Evolutionary conservation across 179 eudicot species (phyloP).

Genomic region (Sideroxylon spinosum): DNA sequence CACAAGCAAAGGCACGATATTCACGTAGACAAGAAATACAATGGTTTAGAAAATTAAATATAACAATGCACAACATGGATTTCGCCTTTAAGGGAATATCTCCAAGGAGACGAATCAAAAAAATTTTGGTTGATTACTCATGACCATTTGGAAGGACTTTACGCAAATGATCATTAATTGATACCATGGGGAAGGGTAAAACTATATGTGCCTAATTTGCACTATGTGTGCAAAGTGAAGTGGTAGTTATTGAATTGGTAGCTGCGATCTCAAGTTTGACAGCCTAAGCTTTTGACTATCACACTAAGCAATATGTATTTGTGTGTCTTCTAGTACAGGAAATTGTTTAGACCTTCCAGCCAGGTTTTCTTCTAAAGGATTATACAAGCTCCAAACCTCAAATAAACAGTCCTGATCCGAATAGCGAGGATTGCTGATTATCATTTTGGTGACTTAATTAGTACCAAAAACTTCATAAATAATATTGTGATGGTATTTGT

Average conservation of each 20-base stretch:
- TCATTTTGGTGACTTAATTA: too few species aligned
- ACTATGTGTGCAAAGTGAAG: background rate
- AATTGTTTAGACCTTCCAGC: background rate
- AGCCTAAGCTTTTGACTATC: background rate
- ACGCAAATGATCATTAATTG: background rate
- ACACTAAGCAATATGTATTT: background rate
- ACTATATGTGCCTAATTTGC: too few species aligned
- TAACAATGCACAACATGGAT: background rate
- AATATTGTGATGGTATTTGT: too few species aligned
- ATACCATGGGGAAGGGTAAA: too few species aligned
- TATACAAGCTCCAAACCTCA: too few species aligned
- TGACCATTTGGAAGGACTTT: background rate
- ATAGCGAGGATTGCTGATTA: too few species aligned
- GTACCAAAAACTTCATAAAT: too few species aligned
- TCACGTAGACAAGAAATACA: background rate
- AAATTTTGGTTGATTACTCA: background rate
- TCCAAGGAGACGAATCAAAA: background rate
- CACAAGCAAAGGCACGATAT: background rate
- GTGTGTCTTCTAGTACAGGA: background rate
- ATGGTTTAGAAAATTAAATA: background rate
- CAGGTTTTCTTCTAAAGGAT: background rate
- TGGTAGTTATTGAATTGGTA: background rate
- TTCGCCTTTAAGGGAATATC: background rate
- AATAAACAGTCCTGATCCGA: too few species aligned
- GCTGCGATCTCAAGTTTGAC: background rate